Evolutionary conservation across 2,329 filamentous ascomycete species (phyloP), one percentile per base, ranked within the genome.

Genomic region (Exophiala oligosperma): DNA sequence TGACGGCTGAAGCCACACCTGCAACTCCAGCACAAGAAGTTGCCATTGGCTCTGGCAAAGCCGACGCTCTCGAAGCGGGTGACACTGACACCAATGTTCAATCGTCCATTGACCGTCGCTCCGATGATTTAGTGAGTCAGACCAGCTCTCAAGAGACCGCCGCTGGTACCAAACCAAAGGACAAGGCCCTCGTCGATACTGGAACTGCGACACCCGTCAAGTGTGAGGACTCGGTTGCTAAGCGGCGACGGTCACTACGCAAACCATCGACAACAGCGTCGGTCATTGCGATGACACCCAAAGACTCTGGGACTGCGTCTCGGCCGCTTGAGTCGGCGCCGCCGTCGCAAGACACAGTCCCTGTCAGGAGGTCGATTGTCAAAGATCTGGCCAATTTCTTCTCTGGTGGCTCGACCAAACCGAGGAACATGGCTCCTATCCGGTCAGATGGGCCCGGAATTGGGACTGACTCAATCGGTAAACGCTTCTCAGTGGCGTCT

Each of bases 321-420:
- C 12, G 3, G 9, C 26, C 14, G 3, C 26, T 6, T 28, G 44
- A n/a, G 32, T 8, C 46, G 26, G 24, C 3, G n/a, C 14, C 43
- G 21, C 53, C 60, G 5, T 47, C 38, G 8, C 32, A 59, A 24
- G 57, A 56, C 23, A 56, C 51, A 12, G 28, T 29, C 11, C 49
- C 57, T 17, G 49, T 50, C 14, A 55, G 32, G 38, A 29, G 56
- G 8, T 52, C 54, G 11, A 54, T 63, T 44, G 32, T 61, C 23
- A 62, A 59, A 50, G 63, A 66, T 26, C 54, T 66, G 9, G 62
- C 63, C 8, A 35, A 43, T 17, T 65, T 66, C 59, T 63, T 66
- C 49, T 37, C 49, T 21, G 43, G 46, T 4, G 48, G 63, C n/a
- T 52, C 52, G 12, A 55, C 48, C 17, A 60, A 52, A 28, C 56